Evolutionary conservation across 2,329 filamentous ascomycete genomes (phyloP).

Genomic region (Malbranchea zuffiana): DNA sequence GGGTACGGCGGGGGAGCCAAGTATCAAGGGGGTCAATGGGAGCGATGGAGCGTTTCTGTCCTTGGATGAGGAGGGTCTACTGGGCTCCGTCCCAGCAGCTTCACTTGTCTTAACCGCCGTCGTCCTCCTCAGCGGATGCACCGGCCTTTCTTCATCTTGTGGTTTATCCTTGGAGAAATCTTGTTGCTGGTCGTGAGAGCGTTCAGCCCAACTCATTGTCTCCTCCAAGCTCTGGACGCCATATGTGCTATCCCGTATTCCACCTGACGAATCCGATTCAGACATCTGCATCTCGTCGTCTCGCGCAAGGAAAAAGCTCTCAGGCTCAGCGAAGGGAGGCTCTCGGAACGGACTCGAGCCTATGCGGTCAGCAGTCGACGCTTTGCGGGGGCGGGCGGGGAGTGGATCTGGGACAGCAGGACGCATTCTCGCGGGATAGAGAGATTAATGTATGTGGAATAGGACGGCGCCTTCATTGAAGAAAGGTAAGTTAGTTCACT

Average conservation of each 20-base stretch:
- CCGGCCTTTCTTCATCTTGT: not conserved
- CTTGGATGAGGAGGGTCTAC: slow-evolving; percentile 3
- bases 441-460: not conserved
- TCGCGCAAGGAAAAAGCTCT: slow-evolving; percentile 50
- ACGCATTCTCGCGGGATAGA: slow-evolving; percentile 23
- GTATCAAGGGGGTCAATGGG: slow-evolving; percentile 38
- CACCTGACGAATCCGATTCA: slow-evolving; percentile 20
- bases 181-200: slow-evolving; percentile 6
- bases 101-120: slow-evolving; percentile 3
- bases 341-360: slow-evolving; percentile 25
- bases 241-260: slow-evolving; percentile 38
- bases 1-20: slow-evolving; percentile 37
- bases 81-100: not conserved
- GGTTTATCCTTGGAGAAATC: slow-evolving; percentile 9
- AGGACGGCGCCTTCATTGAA: not conserved
- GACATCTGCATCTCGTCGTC: slow-evolving; percentile 40
- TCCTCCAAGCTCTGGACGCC: slow-evolving; percentile 49
- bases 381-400: slow-evolving; percentile 27
- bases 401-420: slow-evolving; percentile 27
- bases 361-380: slow-evolving; percentile 21
- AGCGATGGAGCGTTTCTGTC: slow-evolving; percentile 22
- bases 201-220: slow-evolving; percentile 34
- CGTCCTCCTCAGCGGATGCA: slow-evolving; percentile 2
- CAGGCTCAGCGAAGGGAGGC: slow-evolving; percentile 35
- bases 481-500: not conserved